phyloP scores from a whole-genome alignment of 257 asterid species.

The Lavandula angustifolia region DNA sequence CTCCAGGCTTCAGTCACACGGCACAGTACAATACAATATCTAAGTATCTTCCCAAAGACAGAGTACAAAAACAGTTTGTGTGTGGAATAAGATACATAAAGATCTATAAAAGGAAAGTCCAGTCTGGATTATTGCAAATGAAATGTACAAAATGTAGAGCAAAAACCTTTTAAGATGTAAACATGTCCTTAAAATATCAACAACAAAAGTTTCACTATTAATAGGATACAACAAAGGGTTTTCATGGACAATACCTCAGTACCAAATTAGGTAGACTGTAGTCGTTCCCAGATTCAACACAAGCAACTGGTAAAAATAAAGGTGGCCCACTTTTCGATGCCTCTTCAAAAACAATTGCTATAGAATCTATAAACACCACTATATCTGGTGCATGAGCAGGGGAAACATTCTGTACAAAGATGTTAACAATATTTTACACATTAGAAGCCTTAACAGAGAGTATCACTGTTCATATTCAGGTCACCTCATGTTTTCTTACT shows the following conservation, averaged over 20 bases:
- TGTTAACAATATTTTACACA: conserved; percentile 28
- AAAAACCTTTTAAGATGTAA: conserved; percentile 24
- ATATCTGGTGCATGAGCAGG: conserved; percentile 75
- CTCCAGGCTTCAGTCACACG: conserved; percentile 18
- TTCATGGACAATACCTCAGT: conserved; percentile 63
- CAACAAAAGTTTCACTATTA: conserved; percentile 17
- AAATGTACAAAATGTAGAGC: not conserved
- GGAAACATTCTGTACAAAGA: conserved; percentile 76
- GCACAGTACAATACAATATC: not conserved
- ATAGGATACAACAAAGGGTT: conserved; percentile 6
- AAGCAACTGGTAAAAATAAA: conserved; percentile 70
- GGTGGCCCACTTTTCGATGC: conserved; percentile 86
- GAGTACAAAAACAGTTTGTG: conserved; percentile 3
- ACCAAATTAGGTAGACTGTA: conserved; percentile 78
- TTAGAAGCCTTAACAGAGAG: conserved; percentile 14
- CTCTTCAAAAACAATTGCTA: conserved; percentile 85
- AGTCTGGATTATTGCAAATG: not conserved
- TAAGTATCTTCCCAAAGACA: not conserved
- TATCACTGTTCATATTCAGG: conserved; percentile 18
- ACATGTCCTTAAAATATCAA: conserved; percentile 21
- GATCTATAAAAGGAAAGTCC: conserved; percentile 14
- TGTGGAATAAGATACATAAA: not conserved
- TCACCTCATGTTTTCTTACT: conserved; percentile 7
- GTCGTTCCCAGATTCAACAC: conserved; percentile 86
- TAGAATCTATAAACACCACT: conserved; percentile 80